These are phyloP conservation scores for Arxiozyma telluris DNA, from an alignment of 1,139 yeast species.

Conservation along the genomic window DNA sequence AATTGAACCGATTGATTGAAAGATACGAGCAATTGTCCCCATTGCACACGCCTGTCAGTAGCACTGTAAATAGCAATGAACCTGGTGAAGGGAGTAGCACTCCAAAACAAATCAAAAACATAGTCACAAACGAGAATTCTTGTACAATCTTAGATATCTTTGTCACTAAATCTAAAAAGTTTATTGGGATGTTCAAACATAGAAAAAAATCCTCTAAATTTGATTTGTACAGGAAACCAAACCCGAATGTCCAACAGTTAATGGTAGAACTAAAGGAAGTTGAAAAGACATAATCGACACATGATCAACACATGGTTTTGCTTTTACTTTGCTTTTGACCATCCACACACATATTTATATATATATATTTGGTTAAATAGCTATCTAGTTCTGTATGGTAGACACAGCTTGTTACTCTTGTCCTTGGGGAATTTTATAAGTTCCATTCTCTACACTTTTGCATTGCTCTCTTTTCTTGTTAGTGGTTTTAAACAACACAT, in stretches of 20 bases:
- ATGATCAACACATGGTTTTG: too few relatives aligned
- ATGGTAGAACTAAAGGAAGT: not conserved
- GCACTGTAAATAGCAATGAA: not conserved
- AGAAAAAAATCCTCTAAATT: constrained; percentile 5
- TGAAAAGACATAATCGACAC: not conserved
- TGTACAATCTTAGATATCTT: not conserved
- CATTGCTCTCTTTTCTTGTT: too few relatives aligned
- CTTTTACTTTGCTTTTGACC: not conserved
- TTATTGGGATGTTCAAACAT: constrained; percentile 5
- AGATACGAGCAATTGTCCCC: constrained; percentile 7
- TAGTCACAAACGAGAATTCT: not conserved
- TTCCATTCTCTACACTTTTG: not conserved
- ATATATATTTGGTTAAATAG: too few relatives aligned
- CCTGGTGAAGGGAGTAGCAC: not conserved
- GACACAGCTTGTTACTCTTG: too few relatives aligned
- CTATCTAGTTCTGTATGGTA: too few relatives aligned
- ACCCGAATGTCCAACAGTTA: constrained; percentile 7
- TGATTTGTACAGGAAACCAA: constrained; percentile 7
- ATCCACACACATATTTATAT: not conserved
- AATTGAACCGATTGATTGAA: constrained; percentile 7
- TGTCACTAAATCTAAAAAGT: constrained; percentile 3
- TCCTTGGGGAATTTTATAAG: not conserved
- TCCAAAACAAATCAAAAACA: not conserved
- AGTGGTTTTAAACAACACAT: not conserved
- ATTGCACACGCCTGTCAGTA: constrained; percentile 4